A percentile compares a stretch with the other conserved stretches of the same genome.
Conservation (phyloP, 2,329 filamentous ascomycete species). For the Beauveria rudraprayagi region DNA sequence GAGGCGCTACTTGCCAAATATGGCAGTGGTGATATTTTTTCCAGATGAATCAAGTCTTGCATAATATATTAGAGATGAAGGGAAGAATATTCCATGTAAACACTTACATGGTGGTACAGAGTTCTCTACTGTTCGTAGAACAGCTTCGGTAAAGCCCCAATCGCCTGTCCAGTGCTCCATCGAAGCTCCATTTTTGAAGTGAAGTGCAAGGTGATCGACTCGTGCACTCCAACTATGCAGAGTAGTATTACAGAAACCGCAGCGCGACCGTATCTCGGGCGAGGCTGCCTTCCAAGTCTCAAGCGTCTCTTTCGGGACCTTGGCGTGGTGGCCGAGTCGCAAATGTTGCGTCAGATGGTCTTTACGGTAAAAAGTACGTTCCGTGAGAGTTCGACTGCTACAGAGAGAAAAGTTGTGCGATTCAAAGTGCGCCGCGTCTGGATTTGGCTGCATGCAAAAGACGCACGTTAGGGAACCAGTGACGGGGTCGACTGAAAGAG, state of each 20-base stretch:
- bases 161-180: conserved; percentile 65
- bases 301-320: conserved; percentile 57
- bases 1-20: conserved; percentile 39
- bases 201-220: conserved; percentile 55
- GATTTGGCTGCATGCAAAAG: conserved; percentile 49
- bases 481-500: conserved; percentile 48
- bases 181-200: conserved; percentile 57
- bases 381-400: conserved; percentile 52
- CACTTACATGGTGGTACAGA: conserved; percentile 56
- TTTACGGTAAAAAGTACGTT: conserved; percentile 59
- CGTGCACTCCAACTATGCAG: conserved; percentile 54
- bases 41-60: conserved; percentile 55
- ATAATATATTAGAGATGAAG: conserved; percentile 28
- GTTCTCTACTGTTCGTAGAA: conserved; percentile 57
- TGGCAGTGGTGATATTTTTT: conserved; percentile 50
- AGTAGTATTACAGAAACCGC: conserved; percentile 56
- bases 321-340: conserved; percentile 53
- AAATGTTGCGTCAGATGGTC: conserved; percentile 59
- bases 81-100: conserved; percentile 27
- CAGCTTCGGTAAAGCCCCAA: conserved; percentile 56
- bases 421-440: conserved; percentile 48
- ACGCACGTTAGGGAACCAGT: conserved; percentile 49
- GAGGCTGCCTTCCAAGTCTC: conserved; percentile 52
- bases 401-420: conserved; percentile 55
- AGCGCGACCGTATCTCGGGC: conserved; percentile 54